Base-by-base conservation (phyloP, 768 basidiomycete species). In the Infundibulicybe gibba region DNA sequence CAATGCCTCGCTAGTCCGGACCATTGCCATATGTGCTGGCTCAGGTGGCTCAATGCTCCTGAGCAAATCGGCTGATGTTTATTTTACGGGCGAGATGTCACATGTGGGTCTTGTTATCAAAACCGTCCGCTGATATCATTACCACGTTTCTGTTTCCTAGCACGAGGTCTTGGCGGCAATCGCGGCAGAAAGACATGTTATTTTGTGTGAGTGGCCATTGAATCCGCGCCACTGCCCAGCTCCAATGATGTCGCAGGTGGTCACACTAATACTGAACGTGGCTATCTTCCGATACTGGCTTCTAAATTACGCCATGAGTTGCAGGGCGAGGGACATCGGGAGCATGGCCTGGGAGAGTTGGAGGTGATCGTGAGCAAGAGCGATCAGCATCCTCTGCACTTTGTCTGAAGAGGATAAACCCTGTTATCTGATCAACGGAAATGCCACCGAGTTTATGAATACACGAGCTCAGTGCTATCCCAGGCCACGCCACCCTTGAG, bases 191-290 rank as follows among this genome's bases (percentile, higher is more conserved):
- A 81, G 72, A 57, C 79, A 89, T 60, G 86, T 97, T 60, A 77
- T 97, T 52, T 76, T 97, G 46, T 93, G 93, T 86, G 67, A 72
- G 87, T 62, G 25, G 25, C 8, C 25, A 25, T 8, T 25, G 25
- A 25, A 4, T 25, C 8, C 25, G 8, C 25, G 25, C 25, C 25
- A 25, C 25, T 8, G 25, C 8, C 25, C 25, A 25, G 25, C 25
- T 25, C 25, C 25, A 20, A 12, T 17, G 39, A 40, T 21, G 33
- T 42, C 38, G 33, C 54, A 90, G 89, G 87, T 61, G 90, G 90
- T 14, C 95, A 97, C 67, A 88, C 91, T 13, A 94, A 94, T 66
- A 94, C 94, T 38, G 95, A 98, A 69, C 87, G 94, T 30, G 92
- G 92, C 0, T 97, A 91, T 67, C 84, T 98, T 45, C 80, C 84